phyloP scores from a whole-genome alignment of 257 asterid species.

The Primulina eburnea region DNA sequence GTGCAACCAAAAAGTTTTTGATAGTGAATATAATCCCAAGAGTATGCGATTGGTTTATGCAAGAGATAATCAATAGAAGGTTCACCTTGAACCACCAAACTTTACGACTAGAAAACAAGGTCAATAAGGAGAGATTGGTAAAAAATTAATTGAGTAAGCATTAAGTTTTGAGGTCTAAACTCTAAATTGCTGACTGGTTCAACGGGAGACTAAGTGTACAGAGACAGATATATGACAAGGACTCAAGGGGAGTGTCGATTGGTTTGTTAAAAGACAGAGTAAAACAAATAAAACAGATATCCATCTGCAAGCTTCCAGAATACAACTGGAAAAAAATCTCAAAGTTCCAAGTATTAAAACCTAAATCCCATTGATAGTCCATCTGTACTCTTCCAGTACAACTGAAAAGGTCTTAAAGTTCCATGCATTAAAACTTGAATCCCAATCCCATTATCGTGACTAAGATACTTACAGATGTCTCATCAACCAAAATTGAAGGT shows the following conservation, averaged over 20 bases:
- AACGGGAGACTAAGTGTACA: neutral
- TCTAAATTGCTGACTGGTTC: neutral
- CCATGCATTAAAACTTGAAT: neutral
- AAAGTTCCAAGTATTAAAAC: too few relatives aligned
- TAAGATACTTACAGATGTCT: constrained; percentile 71
- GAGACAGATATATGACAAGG: neutral
- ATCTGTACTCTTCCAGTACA: neutral
- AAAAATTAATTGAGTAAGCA: neutral
- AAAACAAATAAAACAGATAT: neutral
- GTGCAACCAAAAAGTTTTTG: neutral
- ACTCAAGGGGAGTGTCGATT: neutral
- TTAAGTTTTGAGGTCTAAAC: neutral
- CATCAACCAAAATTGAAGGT: constrained; percentile 97
- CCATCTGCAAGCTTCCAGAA: neutral
- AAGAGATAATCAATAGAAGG: neutral
- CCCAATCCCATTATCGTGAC: neutral
- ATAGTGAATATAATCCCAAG: neutral
- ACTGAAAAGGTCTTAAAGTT: neutral
- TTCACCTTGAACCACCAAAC: neutral
- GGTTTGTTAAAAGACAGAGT: neutral
- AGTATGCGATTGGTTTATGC: neutral
- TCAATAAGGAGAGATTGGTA: neutral
- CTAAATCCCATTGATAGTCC: neutral
- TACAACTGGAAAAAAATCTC: neutral
- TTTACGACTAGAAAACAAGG: neutral